Evolutionary conservation across 805 yeast species (phyloP).

Genomic region (Lipomyces yamanashiensis): DNA sequence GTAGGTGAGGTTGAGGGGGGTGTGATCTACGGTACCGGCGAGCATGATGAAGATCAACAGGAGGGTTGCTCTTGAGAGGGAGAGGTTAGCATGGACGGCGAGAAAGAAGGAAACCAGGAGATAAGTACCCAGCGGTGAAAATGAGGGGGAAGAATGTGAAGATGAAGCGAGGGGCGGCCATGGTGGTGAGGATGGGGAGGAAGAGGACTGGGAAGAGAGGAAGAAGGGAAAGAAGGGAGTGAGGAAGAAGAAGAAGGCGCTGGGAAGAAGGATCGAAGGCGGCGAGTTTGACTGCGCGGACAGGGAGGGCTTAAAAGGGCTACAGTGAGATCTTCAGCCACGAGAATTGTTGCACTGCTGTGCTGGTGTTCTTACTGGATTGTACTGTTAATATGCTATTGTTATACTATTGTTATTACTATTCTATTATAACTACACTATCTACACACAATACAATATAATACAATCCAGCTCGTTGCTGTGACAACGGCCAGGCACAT

Average conservation of each 20-base stretch:
- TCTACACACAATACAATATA: too few relatives aligned
- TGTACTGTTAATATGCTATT: too few relatives aligned
- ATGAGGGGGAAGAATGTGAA: conserved; percentile 30
- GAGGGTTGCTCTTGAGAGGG: conserved; percentile 50
- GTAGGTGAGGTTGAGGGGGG: conserved; percentile 68
- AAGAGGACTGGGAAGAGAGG: conserved; percentile 1
- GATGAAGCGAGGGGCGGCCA: conserved; percentile 14
- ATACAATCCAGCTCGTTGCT: not conserved
- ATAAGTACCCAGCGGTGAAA: conserved; percentile 35
- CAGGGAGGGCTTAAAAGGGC: not conserved
- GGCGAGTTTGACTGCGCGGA: not conserved
- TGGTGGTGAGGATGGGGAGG: not conserved
- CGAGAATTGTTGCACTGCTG: not conserved
- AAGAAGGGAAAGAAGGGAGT: not conserved
- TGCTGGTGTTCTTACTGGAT: too few relatives aligned
- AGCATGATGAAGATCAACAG: conserved; percentile 66
- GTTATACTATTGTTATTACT: too few relatives aligned
- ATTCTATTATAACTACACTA: too few relatives aligned
- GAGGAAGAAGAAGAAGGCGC: not conserved
- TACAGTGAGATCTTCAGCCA: not conserved
- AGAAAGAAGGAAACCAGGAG: not conserved
- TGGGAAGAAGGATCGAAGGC: not conserved
- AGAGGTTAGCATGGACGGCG: conserved; percentile 10
- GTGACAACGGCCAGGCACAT: not conserved
- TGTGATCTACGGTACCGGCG: conserved; percentile 61